These are phyloP conservation scores for Psidium guajava DNA, from an alignment of 345 rosid genomes.

Conservation along the genomic window DNA sequence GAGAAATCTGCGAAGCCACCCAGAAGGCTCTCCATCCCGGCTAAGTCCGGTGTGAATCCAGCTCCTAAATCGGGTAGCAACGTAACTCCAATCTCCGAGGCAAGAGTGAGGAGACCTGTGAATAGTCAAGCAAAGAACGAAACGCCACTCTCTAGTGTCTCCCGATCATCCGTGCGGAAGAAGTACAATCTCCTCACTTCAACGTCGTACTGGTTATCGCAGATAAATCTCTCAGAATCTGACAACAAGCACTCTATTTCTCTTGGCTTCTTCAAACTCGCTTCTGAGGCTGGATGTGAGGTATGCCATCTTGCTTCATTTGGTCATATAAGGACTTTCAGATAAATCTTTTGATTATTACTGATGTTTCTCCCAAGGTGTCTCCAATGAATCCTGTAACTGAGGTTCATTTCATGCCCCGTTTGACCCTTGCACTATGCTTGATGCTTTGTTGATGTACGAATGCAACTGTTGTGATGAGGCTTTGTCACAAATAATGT, in stretches of 20 bases:
- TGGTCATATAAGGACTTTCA: background rate
- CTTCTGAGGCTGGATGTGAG: constrained; percentile 77
- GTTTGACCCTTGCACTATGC: background rate
- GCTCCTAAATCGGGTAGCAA: constrained; percentile 20
- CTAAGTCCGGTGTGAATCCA: constrained; percentile 31
- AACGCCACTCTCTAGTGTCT: constrained; percentile 41
- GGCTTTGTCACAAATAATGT: background rate
- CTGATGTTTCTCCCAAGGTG: background rate
- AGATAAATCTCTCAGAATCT: constrained; percentile 71
- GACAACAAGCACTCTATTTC: constrained; percentile 65
- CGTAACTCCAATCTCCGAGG: constrained; percentile 49
- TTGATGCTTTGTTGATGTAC: background rate
- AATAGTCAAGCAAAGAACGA: constrained; percentile 27
- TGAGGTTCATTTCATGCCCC: background rate
- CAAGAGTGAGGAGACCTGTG: constrained; percentile 31
- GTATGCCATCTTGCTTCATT: constrained; percentile 5
- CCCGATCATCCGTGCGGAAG: constrained; percentile 37
- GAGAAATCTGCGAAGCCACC: constrained; percentile 73
- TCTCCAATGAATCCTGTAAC: background rate
- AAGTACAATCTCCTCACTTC: constrained; percentile 39
- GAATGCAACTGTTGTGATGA: background rate
- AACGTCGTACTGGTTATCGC: constrained; percentile 61
- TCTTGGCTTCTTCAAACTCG: constrained; percentile 86
- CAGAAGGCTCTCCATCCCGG: constrained; percentile 65
- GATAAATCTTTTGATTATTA: background rate